A percentile compares a stretch with the other conserved stretches of the same genome.
phyloP scores from a whole-genome alignment of 176 grass and related monocot species.

The Cymbopogon citratus region DNA sequence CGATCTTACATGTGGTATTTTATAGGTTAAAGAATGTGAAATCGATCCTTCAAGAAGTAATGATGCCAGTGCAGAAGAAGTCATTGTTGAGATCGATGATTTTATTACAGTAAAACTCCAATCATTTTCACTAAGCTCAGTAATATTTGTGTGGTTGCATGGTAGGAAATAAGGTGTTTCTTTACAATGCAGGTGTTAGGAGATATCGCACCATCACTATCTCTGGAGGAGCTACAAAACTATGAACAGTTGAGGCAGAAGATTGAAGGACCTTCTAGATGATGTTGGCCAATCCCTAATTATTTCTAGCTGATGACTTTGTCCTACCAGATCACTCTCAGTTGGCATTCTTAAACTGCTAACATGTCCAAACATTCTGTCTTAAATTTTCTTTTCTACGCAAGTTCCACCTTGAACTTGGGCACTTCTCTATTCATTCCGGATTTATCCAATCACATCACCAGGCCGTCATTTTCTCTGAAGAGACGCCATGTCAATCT shows the following conservation, averaged over 20 bases:
- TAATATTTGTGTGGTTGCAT: neutral
- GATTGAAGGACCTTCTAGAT: constrained; percentile 70
- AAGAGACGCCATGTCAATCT: neutral
- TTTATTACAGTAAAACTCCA: constrained; percentile 60
- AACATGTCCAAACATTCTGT: neutral
- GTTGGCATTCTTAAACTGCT: neutral
- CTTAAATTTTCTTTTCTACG: neutral
- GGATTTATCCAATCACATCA: neutral
- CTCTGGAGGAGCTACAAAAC: constrained; percentile 55
- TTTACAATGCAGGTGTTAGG: constrained; percentile 45
- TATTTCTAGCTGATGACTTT: neutral
- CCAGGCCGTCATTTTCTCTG: neutral
- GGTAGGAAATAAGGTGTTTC: neutral
- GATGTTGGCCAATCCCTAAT: neutral
- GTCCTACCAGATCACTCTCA: neutral
- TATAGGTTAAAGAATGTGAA: constrained; percentile 34
- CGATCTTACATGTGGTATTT: constrained; percentile 17
- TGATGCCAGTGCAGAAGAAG: constrained; percentile 45
- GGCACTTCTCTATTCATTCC: neutral
- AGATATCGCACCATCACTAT: constrained; percentile 67
- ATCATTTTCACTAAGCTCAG: neutral
- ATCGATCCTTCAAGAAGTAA: constrained; percentile 37
- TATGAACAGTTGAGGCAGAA: constrained; percentile 62
- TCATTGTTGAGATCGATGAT: constrained; percentile 68
- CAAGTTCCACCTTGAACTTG: neutral